Conservation (phyloP, 129 eudicot genomes). For the Escallonia herrerae region DNA sequence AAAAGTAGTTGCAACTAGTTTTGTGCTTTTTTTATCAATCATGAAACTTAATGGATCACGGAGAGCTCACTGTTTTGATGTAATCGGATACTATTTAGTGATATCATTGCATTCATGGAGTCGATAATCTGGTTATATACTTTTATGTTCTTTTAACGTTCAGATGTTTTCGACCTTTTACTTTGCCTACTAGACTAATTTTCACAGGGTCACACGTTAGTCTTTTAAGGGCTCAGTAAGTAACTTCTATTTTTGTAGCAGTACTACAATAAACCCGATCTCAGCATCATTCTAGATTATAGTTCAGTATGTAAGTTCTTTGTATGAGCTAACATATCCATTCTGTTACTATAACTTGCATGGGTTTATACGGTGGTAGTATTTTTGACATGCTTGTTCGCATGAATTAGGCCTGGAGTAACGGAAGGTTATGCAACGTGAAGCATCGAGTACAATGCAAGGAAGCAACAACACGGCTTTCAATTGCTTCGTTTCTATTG, state of each 20-base stretch:
- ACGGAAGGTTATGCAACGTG: constrained; percentile 62
- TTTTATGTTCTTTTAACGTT: too few relatives aligned
- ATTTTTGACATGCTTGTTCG: background rate
- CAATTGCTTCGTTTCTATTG: constrained; percentile 70
- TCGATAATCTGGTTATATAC: too few relatives aligned
- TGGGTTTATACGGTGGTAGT: background rate
- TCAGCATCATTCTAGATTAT: too few relatives aligned
- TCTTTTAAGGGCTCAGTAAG: background rate
- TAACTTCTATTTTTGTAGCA: background rate
- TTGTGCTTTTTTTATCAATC: too few relatives aligned
- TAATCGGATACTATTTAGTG: too few relatives aligned
- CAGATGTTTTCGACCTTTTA: background rate
- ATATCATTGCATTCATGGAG: too few relatives aligned
- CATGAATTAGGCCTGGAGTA: constrained; percentile 63
- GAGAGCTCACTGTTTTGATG: too few relatives aligned
- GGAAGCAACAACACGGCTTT: constrained; percentile 49
- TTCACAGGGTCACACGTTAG: too few relatives aligned
- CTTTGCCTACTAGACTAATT: background rate
- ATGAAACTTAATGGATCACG: too few relatives aligned
- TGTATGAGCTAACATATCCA: background rate
- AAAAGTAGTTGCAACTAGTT: too few relatives aligned
- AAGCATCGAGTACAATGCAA: constrained; percentile 69
- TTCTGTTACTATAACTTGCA: background rate
- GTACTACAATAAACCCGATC: too few relatives aligned
- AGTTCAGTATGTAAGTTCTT: background rate